phyloP scores from a whole-genome alignment of 2,329 filamentous ascomycete genomes.

The Trichoderma atroviride region DNA sequence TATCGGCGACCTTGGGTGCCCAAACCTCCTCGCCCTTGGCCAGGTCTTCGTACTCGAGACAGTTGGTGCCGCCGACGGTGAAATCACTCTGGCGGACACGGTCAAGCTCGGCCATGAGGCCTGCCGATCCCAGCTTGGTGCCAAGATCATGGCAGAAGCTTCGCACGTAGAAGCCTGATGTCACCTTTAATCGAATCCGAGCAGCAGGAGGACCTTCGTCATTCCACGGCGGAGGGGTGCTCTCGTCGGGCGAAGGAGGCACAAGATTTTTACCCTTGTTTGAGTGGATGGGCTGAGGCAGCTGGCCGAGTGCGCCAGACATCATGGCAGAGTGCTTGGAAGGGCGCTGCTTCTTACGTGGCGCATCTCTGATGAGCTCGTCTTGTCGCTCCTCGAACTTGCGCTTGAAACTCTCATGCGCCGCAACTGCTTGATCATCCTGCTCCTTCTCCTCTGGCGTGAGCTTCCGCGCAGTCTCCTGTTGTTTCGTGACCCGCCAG shows the following conservation, averaged over 20 bases:
- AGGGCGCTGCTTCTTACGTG: constrained; percentile 40
- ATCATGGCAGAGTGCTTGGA: constrained; percentile 50
- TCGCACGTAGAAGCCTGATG: constrained; percentile 95
- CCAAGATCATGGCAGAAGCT: constrained; percentile 93
- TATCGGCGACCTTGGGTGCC: constrained; percentile 66
- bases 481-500: constrained; percentile 63
- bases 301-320: constrained; percentile 59
- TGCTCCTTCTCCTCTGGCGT: constrained; percentile 59
- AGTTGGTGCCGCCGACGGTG: constrained; percentile 67
- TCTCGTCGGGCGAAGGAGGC: constrained; percentile 49
- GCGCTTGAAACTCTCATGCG: constrained; percentile 60
- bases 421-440: constrained; percentile 57
- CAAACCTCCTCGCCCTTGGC: constrained; percentile 77
- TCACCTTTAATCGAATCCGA: constrained; percentile 86
- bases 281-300: constrained; percentile 48
- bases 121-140: constrained; percentile 76
- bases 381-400: constrained; percentile 62
- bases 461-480: constrained; percentile 52
- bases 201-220: constrained; percentile 73
- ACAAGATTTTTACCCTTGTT: constrained; percentile 57
- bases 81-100: constrained; percentile 84
- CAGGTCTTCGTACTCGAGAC: constrained; percentile 78
- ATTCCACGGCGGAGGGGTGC: constrained; percentile 58
- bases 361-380: constrained; percentile 56
- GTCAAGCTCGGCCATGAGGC: constrained; percentile 81